Percentiles rank a stretch among this genome's conserved stretches.
phyloP scores from a whole-genome alignment of 345 rosid genomes.

The Camelina hispida region DNA sequence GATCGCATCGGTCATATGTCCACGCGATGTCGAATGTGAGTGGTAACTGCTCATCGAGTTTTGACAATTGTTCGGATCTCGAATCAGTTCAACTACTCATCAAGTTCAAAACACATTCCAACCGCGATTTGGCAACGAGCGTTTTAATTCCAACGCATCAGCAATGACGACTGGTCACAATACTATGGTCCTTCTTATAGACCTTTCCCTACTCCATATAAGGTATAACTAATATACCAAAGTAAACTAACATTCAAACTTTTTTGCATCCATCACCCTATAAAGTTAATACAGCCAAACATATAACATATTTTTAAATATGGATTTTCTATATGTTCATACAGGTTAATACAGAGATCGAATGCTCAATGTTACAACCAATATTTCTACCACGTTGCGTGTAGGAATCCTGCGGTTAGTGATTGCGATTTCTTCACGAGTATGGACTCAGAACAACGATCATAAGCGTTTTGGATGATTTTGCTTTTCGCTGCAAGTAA shows the following conservation, averaged over 20 bases:
- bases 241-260: no score
- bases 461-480: constrained; percentile 52
- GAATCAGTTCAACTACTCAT: constrained; percentile 43
- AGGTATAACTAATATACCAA: constrained; percentile 21
- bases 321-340: background rate
- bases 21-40: constrained; percentile 36
- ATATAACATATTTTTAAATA: background rate
- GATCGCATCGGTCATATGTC: constrained; percentile 44
- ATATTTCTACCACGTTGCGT: constrained; percentile 57
- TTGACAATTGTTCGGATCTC: constrained; percentile 44
- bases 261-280: background rate
- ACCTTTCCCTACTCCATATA: constrained; percentile 37
- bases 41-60: constrained; percentile 40
- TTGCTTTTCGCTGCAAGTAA: constrained; percentile 57
- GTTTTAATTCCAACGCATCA: constrained; percentile 34
- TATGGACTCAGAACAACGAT: constrained; percentile 47
- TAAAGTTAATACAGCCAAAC: background rate
- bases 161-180: constrained; percentile 41
- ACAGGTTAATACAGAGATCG: constrained; percentile 47
- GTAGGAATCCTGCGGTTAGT: constrained; percentile 56
- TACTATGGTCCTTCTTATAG: constrained; percentile 36
- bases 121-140: constrained; percentile 37
- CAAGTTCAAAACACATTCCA: constrained; percentile 41
- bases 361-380: constrained; percentile 45
- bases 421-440: constrained; percentile 43